Evolutionary conservation across 768 basidiomycete species (phyloP).

Genomic region (Lentinula boryana): DNA sequence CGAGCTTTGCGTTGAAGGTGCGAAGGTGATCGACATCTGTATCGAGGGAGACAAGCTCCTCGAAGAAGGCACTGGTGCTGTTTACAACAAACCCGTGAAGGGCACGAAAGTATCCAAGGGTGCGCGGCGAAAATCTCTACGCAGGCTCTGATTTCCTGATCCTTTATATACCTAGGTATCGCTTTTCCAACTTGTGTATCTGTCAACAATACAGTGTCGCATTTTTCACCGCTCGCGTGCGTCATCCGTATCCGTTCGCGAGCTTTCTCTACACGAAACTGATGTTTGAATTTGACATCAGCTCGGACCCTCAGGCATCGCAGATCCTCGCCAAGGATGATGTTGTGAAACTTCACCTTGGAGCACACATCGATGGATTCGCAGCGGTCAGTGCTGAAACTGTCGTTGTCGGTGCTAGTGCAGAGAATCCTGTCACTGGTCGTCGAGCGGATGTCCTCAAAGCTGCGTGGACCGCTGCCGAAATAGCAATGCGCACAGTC

Average conservation of each 20-base stretch:
- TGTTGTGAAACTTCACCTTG: slow-evolving; percentile 93
- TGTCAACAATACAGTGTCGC: slow-evolving; percentile 91
- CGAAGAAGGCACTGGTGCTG: slow-evolving; percentile 74
- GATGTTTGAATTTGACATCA: slow-evolving; percentile 19
- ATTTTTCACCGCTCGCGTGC: slow-evolving; percentile 93
- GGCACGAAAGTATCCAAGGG: slow-evolving; percentile 87
- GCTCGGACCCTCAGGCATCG: slow-evolving; percentile 68
- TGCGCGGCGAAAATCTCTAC: slow-evolving; percentile 26
- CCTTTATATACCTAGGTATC: slow-evolving; percentile 47
- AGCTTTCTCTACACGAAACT: slow-evolving; percentile 7
- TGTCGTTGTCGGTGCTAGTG: slow-evolving; percentile 77
- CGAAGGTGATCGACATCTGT: slow-evolving; percentile 87
- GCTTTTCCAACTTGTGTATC: slow-evolving; percentile 94
- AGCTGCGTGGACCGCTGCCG: slow-evolving; percentile 91
- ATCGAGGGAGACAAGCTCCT: slow-evolving; percentile 90
- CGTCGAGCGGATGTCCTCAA: slow-evolving; percentile 86
- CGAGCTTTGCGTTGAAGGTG: slow-evolving; percentile 69
- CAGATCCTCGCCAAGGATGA: slow-evolving; percentile 77
- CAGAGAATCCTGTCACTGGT: slow-evolving; percentile 72
- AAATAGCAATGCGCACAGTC: slow-evolving; percentile 85
- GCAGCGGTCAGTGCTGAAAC: slow-evolving; percentile 94
- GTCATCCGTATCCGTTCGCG: slow-evolving; percentile 29
- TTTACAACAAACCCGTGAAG: slow-evolving; percentile 89
- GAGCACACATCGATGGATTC: slow-evolving; percentile 97
- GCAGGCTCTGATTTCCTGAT: background rate